Evolutionary conservation across 352 stramenopile genomes (phyloP), one percentile per base, ranked within the genome.

Genomic region (Pythium folliculosum): DNA sequence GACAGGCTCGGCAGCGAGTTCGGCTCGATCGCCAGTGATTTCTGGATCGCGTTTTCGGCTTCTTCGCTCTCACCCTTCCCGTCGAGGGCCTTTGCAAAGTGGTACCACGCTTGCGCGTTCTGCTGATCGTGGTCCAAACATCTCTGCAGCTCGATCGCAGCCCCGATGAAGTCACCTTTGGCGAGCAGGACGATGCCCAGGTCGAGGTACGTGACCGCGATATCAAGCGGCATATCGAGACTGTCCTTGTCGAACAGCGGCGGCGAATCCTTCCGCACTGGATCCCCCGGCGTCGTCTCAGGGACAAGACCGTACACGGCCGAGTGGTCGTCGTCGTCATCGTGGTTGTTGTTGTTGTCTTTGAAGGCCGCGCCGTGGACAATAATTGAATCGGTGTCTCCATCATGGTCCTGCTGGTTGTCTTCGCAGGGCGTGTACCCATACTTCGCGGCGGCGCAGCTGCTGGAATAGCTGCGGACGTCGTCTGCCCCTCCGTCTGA

Each of bases 51-150:
- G 19, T 75, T 69, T 69, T 91, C 80, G 3, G 83, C 81, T 6
- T 61, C 71, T 10, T 63, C 62, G 23, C 59, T 65, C 52, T 86
- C 70, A 2, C 81, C 78, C 9, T 67, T 66, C 0, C 74, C 77
- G 49, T 91, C 83, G n/a, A 90, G 50, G 21, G 81, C 83, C 64
- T 83, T 91, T 14, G 83, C 83, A 43, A 89, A 70, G 49, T 88
- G 69, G 43, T 84, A 82, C 79, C 79, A 89, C n/a, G 70, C 50
- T 6, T 61, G 60, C 4, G 80, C 75, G 30, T 85, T 80, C 12
- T 67, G 50, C 9, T 58, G 25, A 27, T 88, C 63, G 8, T 90
- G 52, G 17, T 76, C 63, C 13, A 88, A 57, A 7, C 77, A 77
- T 21, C 77, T 75, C 38, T 82, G 73, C 23, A 91, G 74, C 49